Conservation (phyloP, 371 early-diverging fungal species). For the Mortierella sp. region DNA sequence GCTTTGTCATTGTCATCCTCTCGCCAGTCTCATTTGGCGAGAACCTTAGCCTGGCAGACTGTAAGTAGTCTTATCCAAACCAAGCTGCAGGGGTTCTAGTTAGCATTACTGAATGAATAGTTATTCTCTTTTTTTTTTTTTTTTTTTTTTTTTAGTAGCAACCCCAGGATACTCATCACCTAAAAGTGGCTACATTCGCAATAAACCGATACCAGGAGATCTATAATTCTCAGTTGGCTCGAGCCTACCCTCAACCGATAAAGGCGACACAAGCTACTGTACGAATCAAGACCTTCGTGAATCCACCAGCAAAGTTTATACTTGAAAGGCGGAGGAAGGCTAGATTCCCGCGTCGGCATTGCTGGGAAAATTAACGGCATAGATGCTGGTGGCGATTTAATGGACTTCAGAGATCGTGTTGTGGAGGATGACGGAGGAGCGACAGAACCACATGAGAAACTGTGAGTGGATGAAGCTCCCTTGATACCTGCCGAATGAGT, state of each 20-base stretch:
- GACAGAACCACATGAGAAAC: conserved; percentile 12
- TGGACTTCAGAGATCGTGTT: conserved; percentile 13
- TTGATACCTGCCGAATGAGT: neutral
- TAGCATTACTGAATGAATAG: no score
- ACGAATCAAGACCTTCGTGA: conserved; percentile 3
- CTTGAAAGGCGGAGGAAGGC: conserved; percentile 4
- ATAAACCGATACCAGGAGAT: neutral
- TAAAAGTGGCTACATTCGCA: no score
- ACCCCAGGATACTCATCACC: no score
- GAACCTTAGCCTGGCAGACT: no score
- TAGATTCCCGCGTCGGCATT: neutral
- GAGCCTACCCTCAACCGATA: neutral
- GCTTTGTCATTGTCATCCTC: no score
- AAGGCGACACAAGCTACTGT: conserved; percentile 3
- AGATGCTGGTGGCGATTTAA: conserved; percentile 9
- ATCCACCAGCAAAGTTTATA: conserved; percentile 8
- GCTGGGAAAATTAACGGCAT: conserved; percentile 2
- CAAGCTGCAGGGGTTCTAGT: no score
- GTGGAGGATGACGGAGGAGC: conserved; percentile 9
- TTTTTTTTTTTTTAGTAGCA: no score
- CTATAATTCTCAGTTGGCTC: conserved; percentile 1
- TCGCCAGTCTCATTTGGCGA: no score
- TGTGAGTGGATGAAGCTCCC: conserved; percentile 1
- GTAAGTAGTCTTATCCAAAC: no score
- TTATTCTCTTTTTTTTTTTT: no score